Evolutionary conservation across 2,329 filamentous ascomycete species (phyloP).

Genomic region (Apiospora kogelbergensis): DNA sequence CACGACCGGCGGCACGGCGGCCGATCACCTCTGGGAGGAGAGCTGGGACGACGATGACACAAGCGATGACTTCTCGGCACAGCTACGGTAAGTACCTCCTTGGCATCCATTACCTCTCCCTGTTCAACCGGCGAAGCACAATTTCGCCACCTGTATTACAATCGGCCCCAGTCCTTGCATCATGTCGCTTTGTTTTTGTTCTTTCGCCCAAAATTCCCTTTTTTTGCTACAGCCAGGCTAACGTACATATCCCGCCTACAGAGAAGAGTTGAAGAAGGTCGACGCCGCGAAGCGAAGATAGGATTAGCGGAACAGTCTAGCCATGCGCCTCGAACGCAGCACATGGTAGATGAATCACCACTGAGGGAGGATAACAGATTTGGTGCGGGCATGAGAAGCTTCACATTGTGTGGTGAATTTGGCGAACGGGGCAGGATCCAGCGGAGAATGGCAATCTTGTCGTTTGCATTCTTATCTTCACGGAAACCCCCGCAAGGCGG

Average conservation of each 20-base stretch:
- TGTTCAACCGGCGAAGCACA: neutral
- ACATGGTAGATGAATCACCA: neutral
- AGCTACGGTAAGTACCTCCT: slow-evolving; percentile 72
- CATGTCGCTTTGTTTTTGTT: too few relatives aligned
- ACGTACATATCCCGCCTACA: slow-evolving; percentile 31
- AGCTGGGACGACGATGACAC: slow-evolving; percentile 99
- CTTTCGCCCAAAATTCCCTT: neutral
- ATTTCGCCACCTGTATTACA: neutral
- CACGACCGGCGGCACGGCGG: slow-evolving; percentile 63
- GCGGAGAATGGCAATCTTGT: neutral
- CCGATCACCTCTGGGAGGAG: slow-evolving; percentile 92
- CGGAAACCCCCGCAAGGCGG: neutral
- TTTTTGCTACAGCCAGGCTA: neutral
- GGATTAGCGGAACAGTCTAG: slow-evolving; percentile 17
- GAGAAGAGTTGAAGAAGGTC: slow-evolving; percentile 93
- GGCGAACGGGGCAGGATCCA: neutral
- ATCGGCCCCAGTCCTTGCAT: neutral
- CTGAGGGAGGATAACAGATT: neutral
- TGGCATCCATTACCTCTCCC: neutral
- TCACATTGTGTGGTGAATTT: neutral
- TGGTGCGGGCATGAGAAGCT: neutral
- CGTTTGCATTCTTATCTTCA: neutral
- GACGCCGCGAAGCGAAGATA: slow-evolving; percentile 70
- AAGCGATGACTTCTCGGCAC: slow-evolving; percentile 91
- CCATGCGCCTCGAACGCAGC: neutral